phyloP scores from a whole-genome alignment of 192 early-diverging fungal genomes.

The Coemansia sp. region DNA sequence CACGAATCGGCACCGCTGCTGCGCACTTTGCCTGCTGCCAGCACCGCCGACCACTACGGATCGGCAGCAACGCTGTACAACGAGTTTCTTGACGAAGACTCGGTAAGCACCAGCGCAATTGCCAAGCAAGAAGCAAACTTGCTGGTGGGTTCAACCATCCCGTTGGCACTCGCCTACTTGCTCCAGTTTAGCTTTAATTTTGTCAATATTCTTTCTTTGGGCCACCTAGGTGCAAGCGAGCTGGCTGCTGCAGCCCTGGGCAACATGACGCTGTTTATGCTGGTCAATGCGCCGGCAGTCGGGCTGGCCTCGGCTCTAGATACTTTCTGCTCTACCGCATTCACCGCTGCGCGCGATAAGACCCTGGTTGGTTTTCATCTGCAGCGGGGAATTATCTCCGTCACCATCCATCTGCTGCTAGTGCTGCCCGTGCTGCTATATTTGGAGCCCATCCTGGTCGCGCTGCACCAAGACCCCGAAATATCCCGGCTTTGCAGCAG shows the following conservation, averaged over 20 bases:
- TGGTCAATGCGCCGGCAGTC: conserved; percentile 64
- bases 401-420: conserved; percentile 68
- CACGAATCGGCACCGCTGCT: conserved; percentile 25
- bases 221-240: conserved; percentile 63
- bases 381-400: conserved; percentile 78
- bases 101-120: conserved; percentile 15
- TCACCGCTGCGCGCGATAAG: conserved; percentile 63
- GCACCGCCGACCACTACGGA: background rate
- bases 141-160: conserved; percentile 24
- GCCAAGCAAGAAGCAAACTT: conserved; percentile 21
- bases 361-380: conserved; percentile 68
- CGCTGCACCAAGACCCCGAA: conserved; percentile 69
- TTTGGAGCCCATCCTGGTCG: conserved; percentile 65
- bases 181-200: conserved; percentile 66
- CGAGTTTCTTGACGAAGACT: conserved; percentile 26
- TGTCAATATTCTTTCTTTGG: conserved; percentile 61
- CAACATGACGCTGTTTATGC: conserved; percentile 72
- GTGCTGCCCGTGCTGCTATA: conserved; percentile 70
- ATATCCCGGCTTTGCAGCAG: conserved; percentile 66
- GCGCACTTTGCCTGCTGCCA: background rate
- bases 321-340: conserved; percentile 72
- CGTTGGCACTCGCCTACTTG: conserved; percentile 54
- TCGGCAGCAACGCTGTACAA: conserved; percentile 24
- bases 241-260: conserved; percentile 68
- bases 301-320: conserved; percentile 74